A percentile compares a stretch with the other conserved stretches of the same genome.
These are phyloP conservation scores for Penicillium digitatum DNA, from an alignment of 2,329 filamentous ascomycete genomes.

Conservation along the genomic window DNA sequence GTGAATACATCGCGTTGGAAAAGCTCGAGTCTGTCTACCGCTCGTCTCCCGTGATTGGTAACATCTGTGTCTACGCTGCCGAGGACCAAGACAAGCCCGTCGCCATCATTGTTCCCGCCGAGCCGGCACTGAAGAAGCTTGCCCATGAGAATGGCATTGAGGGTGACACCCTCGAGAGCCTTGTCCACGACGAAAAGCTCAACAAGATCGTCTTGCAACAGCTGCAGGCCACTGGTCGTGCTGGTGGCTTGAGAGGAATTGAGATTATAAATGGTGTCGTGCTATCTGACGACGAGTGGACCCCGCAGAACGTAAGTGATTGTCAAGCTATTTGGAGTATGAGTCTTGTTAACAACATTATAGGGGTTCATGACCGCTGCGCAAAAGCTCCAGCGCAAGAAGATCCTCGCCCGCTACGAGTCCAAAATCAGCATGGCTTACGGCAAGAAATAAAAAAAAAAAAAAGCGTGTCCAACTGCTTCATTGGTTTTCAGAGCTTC, in stretches of 20 bases:
- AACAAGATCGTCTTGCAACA: slow-evolving; percentile 41
- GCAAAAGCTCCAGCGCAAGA: slow-evolving; percentile 69
- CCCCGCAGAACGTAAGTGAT: slow-evolving; percentile 39
- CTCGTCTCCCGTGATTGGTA: slow-evolving; percentile 70
- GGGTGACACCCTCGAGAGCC: slow-evolving; percentile 61
- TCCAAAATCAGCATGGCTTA: slow-evolving; percentile 61
- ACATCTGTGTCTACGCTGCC: slow-evolving; percentile 84
- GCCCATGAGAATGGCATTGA: slow-evolving; percentile 57
- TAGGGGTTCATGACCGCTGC: slow-evolving; percentile 65
- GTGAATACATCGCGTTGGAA: slow-evolving; percentile 95
- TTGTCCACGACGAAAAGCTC: slow-evolving; percentile 53
- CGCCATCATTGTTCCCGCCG: slow-evolving; percentile 68
- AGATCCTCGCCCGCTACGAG: slow-evolving; percentile 60
- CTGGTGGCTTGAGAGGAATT: slow-evolving; percentile 38
- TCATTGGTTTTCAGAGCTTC: slow-evolving; percentile 1
- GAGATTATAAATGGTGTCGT: slow-evolving; percentile 46
- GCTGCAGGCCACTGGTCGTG: slow-evolving; percentile 37
- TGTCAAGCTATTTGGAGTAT: background rate
- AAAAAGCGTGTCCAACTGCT: slow-evolving; percentile 1
- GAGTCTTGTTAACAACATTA: slow-evolving; percentile 23
- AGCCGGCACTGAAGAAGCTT: slow-evolving; percentile 54
- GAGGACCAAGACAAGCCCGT: slow-evolving; percentile 71
- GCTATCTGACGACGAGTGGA: slow-evolving; percentile 46
- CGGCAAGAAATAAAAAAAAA: slow-evolving; percentile 41
- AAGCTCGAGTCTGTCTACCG: slow-evolving; percentile 92